phyloP scores from a whole-genome alignment of 805 yeast genomes.

The Teunomyces lycoperdinae region DNA sequence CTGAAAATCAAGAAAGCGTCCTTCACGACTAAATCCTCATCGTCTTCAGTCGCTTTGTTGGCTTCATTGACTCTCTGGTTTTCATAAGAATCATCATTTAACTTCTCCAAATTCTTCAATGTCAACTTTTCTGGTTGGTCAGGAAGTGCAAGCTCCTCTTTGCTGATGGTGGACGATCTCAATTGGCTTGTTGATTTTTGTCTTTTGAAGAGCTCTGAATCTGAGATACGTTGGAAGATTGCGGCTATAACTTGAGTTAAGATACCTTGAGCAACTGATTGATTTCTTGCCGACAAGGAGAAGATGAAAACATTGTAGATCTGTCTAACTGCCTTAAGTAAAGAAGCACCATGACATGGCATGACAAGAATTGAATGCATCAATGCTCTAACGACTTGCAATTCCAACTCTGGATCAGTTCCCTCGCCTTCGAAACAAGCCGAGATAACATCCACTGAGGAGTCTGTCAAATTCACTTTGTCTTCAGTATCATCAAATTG shows the following conservation, averaged over 20 bases:
- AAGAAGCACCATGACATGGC: conserved; percentile 86
- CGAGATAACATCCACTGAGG: conserved; percentile 79
- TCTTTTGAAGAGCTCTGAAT: conserved; percentile 16
- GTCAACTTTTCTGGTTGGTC: conserved; percentile 43
- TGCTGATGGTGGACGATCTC: conserved; percentile 14
- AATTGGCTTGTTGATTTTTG: conserved; percentile 16
- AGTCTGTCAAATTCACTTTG: conserved; percentile 64
- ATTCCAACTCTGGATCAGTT: conserved; percentile 82
- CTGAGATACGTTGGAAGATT: conserved; percentile 67
- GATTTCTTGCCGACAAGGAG: conserved; percentile 78
- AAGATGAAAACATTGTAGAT: conserved; percentile 89
- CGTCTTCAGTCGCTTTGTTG: conserved; percentile 44
- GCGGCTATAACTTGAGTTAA: conserved; percentile 86
- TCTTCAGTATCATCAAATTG: conserved; percentile 61
- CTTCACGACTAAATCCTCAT: conserved; percentile 68
- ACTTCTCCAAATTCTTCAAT: conserved; percentile 55
- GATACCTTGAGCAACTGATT: conserved; percentile 93
- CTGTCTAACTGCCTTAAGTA: conserved; percentile 87
- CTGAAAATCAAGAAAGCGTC: conserved; percentile 93
- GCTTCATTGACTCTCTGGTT: conserved; percentile 52
- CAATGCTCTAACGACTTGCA: conserved; percentile 89
- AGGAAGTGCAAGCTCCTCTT: conserved; percentile 9
- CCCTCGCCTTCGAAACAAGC: conserved; percentile 89
- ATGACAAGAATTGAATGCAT: conserved; percentile 82
- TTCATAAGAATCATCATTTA: conserved; percentile 48